phyloP scores from a whole-genome alignment of 768 basidiomycete genomes.

The Hemileccinum rubropunctum region DNA sequence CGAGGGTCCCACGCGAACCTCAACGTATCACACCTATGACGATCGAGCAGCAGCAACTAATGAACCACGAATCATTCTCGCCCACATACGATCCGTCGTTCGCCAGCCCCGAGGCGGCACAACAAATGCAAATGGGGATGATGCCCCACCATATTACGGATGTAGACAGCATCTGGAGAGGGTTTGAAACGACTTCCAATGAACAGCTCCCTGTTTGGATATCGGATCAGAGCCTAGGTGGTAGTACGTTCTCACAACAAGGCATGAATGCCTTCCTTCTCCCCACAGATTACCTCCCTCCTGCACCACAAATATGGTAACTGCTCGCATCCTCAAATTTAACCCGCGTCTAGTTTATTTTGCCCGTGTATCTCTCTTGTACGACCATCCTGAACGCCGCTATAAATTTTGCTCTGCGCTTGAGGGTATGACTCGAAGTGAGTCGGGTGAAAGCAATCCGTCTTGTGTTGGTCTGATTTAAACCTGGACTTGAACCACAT shows the following conservation, averaged over 20 bases:
- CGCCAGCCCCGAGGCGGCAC: slow-evolving; percentile 32
- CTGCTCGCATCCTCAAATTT: background rate
- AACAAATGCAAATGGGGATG: slow-evolving; percentile 31
- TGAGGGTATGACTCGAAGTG: too few relatives aligned
- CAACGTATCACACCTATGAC: slow-evolving; percentile 48
- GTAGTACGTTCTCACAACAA: slow-evolving; percentile 69
- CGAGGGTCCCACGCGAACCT: slow-evolving; percentile 53
- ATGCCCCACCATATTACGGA: slow-evolving; percentile 26
- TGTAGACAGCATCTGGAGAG: slow-evolving; percentile 72
- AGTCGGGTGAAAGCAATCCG: too few relatives aligned
- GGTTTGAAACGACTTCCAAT: slow-evolving; percentile 66
- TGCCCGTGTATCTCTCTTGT: slow-evolving; percentile 25
- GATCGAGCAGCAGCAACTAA: slow-evolving; percentile 40
- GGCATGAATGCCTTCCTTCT: slow-evolving; percentile 86
- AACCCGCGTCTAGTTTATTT: slow-evolving; percentile 15
- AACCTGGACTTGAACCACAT: slow-evolving; percentile 6
- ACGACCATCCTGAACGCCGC: slow-evolving; percentile 18
- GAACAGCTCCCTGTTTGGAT: slow-evolving; percentile 86
- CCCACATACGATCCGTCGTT: slow-evolving; percentile 52
- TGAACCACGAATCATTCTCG: slow-evolving; percentile 50
- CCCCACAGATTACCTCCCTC: slow-evolving; percentile 69
- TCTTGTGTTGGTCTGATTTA: slow-evolving; percentile 11
- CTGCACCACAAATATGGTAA: slow-evolving; percentile 76
- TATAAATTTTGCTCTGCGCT: slow-evolving; percentile 13
- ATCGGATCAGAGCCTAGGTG: slow-evolving; percentile 79